Evolutionary conservation across 2,329 filamentous ascomycete genomes (phyloP), one percentile per base, ranked within the genome.

Genomic region (Trichoderma polysporum): DNA sequence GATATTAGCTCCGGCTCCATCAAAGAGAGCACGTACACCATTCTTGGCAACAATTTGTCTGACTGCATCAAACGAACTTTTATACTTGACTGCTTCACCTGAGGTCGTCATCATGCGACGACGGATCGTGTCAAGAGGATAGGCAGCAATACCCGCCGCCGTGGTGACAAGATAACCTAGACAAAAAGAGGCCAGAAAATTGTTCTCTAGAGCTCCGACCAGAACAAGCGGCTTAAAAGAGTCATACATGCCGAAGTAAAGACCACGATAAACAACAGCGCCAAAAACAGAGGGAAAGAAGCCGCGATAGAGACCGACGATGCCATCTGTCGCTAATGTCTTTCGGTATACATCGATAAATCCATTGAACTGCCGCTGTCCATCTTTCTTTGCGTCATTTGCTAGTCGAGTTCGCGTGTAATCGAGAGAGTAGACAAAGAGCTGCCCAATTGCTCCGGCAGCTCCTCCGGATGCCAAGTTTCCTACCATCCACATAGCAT

Each of bases 181-280:
- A 6, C 29, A 35, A 5, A 66, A 66, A 8, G 62, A 66, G 13
- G 53, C 63, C 3, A 66, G n/a, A n/a, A 59, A 60, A 12, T 52
- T 60, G 63, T 52, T 66, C 4, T 66, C 39, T 4, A 41, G 17
- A 49, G 63, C 17, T 10, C 63, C 54, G 10, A 66, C 17, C 7
- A 66, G 15, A 39, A 66, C n/a, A 17, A 49, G 39, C 4, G 54
- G 39, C 22, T 60, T 66, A 17, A 66, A 66, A 8, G 54, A 49
- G 33, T 66, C 54, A 17, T 66, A 60, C 54, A 52, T 49, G 53
- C 53, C 63, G 27, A 66, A 60, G 22, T 66, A 66, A 12, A 66
- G 53, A 1, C 41, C 37, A 0, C 54, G 39, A 12, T 65, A 65
- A 37, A 54, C 33, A 4, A 63, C 60, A 7, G 50, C 49, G 25